phyloP scores from a whole-genome alignment of 23 red algal genomes.

The Gracilariopsis chorda region DNA sequence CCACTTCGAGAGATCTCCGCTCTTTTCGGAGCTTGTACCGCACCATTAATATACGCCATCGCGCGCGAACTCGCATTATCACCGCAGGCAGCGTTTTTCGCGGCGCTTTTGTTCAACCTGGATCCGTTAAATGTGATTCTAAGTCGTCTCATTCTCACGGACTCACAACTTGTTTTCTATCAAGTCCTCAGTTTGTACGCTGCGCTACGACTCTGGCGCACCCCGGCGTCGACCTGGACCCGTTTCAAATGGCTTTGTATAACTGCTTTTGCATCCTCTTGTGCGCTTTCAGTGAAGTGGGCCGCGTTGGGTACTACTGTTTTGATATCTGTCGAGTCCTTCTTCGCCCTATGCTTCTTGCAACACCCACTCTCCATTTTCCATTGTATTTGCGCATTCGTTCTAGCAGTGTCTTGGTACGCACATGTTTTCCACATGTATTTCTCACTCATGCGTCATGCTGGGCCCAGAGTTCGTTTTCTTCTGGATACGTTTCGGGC shows the following conservation, averaged over 20 bases:
- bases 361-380: constrained; percentile 11
- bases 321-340: constrained; percentile 69
- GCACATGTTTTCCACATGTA: constrained; percentile 56
- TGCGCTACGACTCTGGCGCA: constrained; percentile 24
- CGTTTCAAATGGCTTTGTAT: background rate
- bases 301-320: constrained; percentile 63
- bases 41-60: background rate
- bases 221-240: background rate
- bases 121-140: constrained; percentile 39
- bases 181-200: constrained; percentile 28
- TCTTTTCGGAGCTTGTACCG: background rate
- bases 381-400: constrained; percentile 38
- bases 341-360: constrained; percentile 57
- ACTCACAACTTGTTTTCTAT: constrained; percentile 43
- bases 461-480: constrained; percentile 58
- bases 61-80: background rate
- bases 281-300: constrained; percentile 62
- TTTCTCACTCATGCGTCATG: constrained; percentile 41
- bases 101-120: background rate
- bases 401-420: constrained; percentile 36
- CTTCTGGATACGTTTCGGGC: constrained; percentile 51
- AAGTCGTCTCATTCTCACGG: constrained; percentile 70
- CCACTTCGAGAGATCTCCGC: background rate
- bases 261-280: constrained; percentile 21
- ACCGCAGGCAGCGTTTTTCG: background rate